Conservation (phyloP, 768 basidiomycete genomes). For the Amanita muscaria region DNA sequence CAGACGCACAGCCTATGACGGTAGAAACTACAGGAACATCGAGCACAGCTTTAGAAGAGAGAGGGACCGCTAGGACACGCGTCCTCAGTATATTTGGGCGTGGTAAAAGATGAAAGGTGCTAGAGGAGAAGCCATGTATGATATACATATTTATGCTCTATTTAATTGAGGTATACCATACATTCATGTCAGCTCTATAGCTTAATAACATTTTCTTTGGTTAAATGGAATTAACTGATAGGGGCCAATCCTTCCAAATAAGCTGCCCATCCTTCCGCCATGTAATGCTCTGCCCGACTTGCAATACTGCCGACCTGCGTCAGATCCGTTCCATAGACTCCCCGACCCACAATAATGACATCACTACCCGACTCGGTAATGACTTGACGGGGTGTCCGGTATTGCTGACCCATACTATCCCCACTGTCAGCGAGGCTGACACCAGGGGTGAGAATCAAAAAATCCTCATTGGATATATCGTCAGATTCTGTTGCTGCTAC, state of each 20-base stretch:
- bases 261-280: conserved; percentile 82
- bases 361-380: conserved; percentile 79
- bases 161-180: conserved; percentile 1
- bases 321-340: conserved; percentile 69
- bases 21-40: conserved; percentile 32
- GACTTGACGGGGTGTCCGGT: conserved; percentile 82
- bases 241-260: conserved; percentile 72
- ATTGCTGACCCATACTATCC: conserved; percentile 92
- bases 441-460: conserved; percentile 86
- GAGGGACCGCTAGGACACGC: conserved; percentile 21
- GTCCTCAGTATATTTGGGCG: conserved; percentile 7
- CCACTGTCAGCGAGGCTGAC: conserved; percentile 75
- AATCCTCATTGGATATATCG: conserved; percentile 54
- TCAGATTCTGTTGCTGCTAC: conserved; percentile 33
- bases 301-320: conserved; percentile 37
- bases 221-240: no score
- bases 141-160: conserved; percentile 9
- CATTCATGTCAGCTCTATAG: no score
- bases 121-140: not conserved
- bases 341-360: conserved; percentile 95
- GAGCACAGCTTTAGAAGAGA: conserved; percentile 15
- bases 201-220: no score
- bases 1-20: conserved; percentile 21
- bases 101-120: not conserved
- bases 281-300: conserved; percentile 77